Evolutionary conservation across 148 eudicot species (phyloP).

Genomic region (Persicaria maculosa): DNA sequence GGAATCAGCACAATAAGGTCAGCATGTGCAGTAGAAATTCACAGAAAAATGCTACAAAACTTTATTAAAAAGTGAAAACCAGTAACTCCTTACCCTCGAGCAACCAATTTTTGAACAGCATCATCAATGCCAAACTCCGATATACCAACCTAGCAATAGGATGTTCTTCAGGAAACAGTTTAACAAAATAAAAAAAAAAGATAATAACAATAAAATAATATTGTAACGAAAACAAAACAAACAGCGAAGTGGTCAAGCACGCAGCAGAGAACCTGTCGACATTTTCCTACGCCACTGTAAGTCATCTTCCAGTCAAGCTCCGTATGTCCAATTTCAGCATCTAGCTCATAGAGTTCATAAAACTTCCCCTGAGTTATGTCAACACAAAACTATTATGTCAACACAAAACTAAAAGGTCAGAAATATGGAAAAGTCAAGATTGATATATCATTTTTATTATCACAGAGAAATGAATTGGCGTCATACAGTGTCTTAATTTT

Average conservation of each 20-base stretch:
- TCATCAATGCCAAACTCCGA: constrained; percentile 95
- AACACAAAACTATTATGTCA: background rate
- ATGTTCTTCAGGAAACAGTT: constrained; percentile 3
- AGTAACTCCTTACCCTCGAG: constrained; percentile 58
- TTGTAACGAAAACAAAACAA: constrained; percentile 2
- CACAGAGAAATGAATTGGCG: background rate
- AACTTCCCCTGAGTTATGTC: constrained; percentile 62
- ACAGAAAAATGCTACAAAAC: background rate
- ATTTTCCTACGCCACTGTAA: constrained; percentile 90
- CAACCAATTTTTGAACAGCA: constrained; percentile 87
- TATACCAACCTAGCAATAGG: constrained; percentile 70
- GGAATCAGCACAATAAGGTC: background rate
- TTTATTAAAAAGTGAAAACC: background rate
- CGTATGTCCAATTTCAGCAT: constrained; percentile 96
- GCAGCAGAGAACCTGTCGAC: constrained; percentile 69
- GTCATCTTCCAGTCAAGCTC: constrained; percentile 99
- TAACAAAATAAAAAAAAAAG: background rate
- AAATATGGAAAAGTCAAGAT: background rate
- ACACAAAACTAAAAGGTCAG: background rate
- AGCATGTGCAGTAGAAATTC: background rate
- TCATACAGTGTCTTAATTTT: background rate
- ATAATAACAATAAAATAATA: background rate
- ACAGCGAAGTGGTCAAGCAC: background rate
- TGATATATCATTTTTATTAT: background rate
- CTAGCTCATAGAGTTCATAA: constrained; percentile 94